Evolutionary conservation across 106 monocot genomes (phyloP).

Genomic region (Narthecium ossifragum): DNA sequence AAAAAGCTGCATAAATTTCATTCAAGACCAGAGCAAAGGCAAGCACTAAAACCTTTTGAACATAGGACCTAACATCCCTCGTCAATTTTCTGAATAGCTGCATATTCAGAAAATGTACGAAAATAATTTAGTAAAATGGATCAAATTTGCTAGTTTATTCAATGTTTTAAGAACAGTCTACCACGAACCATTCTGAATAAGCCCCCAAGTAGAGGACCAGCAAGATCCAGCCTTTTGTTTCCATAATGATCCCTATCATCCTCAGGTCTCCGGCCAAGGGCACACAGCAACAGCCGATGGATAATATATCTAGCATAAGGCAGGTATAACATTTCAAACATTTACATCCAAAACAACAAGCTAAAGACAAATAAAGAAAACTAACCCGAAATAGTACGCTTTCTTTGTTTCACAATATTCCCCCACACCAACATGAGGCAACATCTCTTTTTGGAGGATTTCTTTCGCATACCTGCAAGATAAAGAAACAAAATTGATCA

Average conservation of each 20-base stretch:
- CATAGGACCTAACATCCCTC: slow-evolving; percentile 95
- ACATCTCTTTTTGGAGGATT: slow-evolving; percentile 98
- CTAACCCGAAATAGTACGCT: slow-evolving; percentile 97
- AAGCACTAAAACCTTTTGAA: slow-evolving; percentile 75
- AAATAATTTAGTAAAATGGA: too few relatives aligned
- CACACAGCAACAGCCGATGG: slow-evolving; percentile 88
- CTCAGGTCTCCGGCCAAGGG: slow-evolving; percentile 90
- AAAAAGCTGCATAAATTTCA: too few relatives aligned
- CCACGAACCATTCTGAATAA: slow-evolving; percentile 91
- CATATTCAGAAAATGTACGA: slow-evolving; percentile 15
- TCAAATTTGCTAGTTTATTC: too few relatives aligned
- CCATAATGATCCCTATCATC: slow-evolving; percentile 99
- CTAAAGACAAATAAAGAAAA: neutral
- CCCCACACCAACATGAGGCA: slow-evolving; percentile 97
- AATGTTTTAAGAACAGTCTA: too few relatives aligned
- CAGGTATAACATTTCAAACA: neutral
- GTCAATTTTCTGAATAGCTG: slow-evolving; percentile 99
- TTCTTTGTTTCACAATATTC: slow-evolving; percentile 99
- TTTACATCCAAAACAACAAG: neutral
- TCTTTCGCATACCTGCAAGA: slow-evolving; percentile 84
- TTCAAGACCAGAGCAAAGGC: too few relatives aligned
- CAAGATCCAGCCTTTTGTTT: slow-evolving; percentile 95
- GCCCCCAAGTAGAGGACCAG: slow-evolving; percentile 96
- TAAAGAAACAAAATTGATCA: neutral
- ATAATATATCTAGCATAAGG: slow-evolving; percentile 71